These are phyloP conservation scores for Triticum turgidum DNA, from an alignment of 176 grass and related monocot genomes.

Conservation along the genomic window DNA sequence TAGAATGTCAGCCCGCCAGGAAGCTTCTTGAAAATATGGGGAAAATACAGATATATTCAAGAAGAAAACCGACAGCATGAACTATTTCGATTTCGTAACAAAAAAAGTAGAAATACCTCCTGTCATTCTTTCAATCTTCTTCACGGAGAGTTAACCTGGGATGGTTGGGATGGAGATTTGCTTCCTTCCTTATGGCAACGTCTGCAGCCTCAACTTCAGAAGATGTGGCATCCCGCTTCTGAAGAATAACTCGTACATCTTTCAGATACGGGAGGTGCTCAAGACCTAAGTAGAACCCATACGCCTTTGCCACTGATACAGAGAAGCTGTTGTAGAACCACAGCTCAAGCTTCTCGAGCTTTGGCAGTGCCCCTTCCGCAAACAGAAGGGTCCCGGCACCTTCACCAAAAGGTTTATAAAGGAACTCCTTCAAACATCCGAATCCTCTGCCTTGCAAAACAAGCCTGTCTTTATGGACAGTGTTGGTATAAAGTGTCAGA, in stretches of 20 bases:
- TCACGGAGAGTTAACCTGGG: rapidly evolving
- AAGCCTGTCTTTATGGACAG: too few species aligned
- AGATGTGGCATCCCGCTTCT: rapidly evolving
- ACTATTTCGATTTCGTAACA: too few species aligned
- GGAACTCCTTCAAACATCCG: neutral
- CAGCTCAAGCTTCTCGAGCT: neutral
- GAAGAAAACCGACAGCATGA: too few species aligned
- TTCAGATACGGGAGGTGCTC: neutral
- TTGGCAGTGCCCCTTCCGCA: neutral
- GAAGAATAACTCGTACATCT: neutral
- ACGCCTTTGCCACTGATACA: neutral
- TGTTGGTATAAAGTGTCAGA: neutral
- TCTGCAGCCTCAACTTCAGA: neutral
- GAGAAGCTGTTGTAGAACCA: rapidly evolving
- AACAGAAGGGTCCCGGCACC: neutral
- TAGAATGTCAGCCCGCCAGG: too few species aligned
- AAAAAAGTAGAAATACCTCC: too few species aligned
- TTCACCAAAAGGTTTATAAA: neutral
- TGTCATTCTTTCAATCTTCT: neutral
- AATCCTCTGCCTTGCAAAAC: too few species aligned
- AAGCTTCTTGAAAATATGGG: too few species aligned
- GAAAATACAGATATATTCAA: too few species aligned
- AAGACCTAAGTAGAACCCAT: constrained; percentile 6
- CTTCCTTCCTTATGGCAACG: neutral
- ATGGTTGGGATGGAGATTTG: neutral